Base-by-base conservation (phyloP, 805 yeast genomes). In the Wickerhamomyces alni region DNA sequence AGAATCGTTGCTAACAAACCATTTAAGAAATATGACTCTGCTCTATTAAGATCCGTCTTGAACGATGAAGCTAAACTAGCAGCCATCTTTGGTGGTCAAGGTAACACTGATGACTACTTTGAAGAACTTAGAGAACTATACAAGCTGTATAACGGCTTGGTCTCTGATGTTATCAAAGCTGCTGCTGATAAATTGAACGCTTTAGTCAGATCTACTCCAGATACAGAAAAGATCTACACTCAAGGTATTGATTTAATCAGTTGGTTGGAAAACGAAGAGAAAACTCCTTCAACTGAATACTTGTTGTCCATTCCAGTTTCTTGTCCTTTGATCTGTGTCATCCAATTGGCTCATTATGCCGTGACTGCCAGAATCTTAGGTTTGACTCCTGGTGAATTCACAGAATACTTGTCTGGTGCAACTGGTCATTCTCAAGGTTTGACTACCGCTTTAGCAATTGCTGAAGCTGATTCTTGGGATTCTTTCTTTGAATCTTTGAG, bases 21-120 rank as follows among this genome's bases (percentile, higher is more conserved):
- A 29, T 67, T 74, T 51, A 62, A 63, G 55, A 66, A 66, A 47
- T 69, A 73, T 46, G 72, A 66, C 37, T 69, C 80, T 18, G 80
- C 83, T 37, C 71, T 91, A 42, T 73, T 87, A 60, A 71, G 78
- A 46, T 78, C 84, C 37, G 75, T 75, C n/a, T 58, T 68, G 37
- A 70, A 71, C 42, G 66, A 71, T 31, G 65, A 72, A 37, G 86
- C 89, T 33, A 69, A 72, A 44, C 64, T 89, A 41, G 78, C 75
- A 44, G 95, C 97, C 47, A 80, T 93, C 51, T 93, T 91, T 56
- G 99, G 99, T 61, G 99, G 99, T 57, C 99, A 93, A 71, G 99
- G 99, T 66, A 91, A 87, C 70, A 82, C 95, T 38, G 98, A 93
- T 60, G 97, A 93, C 62, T 93, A 87, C 70, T 93, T 93, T 54